Evolutionary conservation across 495 filamentous ascomycete species (phyloP), one percentile per base, ranked within the genome.

Genomic region (Aspergillus ellipticus): DNA sequence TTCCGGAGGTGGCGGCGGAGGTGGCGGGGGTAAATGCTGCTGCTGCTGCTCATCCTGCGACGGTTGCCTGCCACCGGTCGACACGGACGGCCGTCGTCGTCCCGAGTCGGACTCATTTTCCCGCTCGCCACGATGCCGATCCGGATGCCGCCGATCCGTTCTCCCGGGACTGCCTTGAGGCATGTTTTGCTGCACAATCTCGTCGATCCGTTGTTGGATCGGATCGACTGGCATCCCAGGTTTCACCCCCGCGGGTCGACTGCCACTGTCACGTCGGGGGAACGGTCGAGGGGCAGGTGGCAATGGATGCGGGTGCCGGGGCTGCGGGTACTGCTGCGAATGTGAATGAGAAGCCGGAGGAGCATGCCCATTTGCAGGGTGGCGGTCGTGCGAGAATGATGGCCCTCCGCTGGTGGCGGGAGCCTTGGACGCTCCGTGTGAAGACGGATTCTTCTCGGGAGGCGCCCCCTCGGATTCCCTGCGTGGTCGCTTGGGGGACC

Each of bases 401-500:
- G 61, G 45, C 21, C 19, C 31, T 29, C 55, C 49, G 21, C 52
- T 52, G 22, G 54, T 45, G 19, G 31, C 20, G 21, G 50, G 49
- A 16, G 48, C 45, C 16, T 50, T 50, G n/a, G 59, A 57, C 21
- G 43, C 19, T 29, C 42, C 43, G 33, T 17, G 21, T 15, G 35
- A 39, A 19, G 54, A 55, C 20, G 51, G 43, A 17, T 47, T 21
- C 17, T 51, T 45, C 5, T 51, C 61, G 37, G 22, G 22, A 6
- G 45, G 46, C 7, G 17, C 17, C 43, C 52, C 11, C 11, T 68
- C 63, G 2, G 68, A 68, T 2, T 65, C 57, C n/a, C 66, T 65
- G 6, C 75, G 71, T 26, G 67, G 70, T 31, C 75, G 74, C 54
- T 78, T 78, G 0, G 73, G 72, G 0, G 75, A 76, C 20, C 66